A percentile compares a stretch with the other conserved stretches of the same genome.
These are phyloP conservation scores for Geosmithia morbida DNA, from an alignment of 2,329 filamentous ascomycete genomes.

Conservation along the genomic window DNA sequence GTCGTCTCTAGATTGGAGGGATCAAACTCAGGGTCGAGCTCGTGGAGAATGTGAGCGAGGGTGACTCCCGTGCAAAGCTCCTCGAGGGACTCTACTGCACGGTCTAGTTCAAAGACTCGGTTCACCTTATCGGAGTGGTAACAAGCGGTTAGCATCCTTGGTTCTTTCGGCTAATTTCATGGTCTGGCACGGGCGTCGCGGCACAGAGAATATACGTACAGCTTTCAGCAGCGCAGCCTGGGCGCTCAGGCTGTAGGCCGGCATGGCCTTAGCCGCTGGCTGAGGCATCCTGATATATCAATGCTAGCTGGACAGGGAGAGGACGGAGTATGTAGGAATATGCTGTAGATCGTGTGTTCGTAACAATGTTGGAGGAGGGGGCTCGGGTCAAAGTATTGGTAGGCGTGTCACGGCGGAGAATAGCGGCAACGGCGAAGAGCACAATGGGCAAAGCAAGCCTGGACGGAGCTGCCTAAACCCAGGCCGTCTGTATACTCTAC, in stretches of 20 bases:
- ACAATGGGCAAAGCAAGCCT: not conserved
- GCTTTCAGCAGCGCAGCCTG: constrained; percentile 43
- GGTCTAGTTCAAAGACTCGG: constrained; percentile 27
- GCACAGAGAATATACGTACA: constrained; percentile 18
- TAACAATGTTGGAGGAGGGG: not conserved
- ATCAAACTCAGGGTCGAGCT: constrained; percentile 43
- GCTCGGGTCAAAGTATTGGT: not conserved
- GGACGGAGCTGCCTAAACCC: not conserved
- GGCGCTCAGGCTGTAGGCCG: constrained; percentile 23
- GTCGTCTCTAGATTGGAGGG: constrained; percentile 35
- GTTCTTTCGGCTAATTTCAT: not conserved
- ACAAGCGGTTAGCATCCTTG: not conserved
- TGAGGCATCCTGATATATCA: not conserved
- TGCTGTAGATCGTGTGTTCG: not conserved
- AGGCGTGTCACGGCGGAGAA: not conserved
- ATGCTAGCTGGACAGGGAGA: not conserved
- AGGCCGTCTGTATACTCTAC: not conserved
- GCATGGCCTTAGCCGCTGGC: constrained; percentile 12
- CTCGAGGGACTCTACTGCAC: constrained; percentile 31
- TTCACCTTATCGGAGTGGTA: constrained; percentile 12
- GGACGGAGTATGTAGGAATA: not conserved
- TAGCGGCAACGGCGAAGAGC: not conserved
- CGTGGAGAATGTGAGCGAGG: constrained; percentile 40
- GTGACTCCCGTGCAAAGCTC: constrained; percentile 38
- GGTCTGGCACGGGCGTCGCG: not conserved